phyloP scores from a whole-genome alignment of 1,284 basidiomycete species.

The Caloboletus inedulis region DNA sequence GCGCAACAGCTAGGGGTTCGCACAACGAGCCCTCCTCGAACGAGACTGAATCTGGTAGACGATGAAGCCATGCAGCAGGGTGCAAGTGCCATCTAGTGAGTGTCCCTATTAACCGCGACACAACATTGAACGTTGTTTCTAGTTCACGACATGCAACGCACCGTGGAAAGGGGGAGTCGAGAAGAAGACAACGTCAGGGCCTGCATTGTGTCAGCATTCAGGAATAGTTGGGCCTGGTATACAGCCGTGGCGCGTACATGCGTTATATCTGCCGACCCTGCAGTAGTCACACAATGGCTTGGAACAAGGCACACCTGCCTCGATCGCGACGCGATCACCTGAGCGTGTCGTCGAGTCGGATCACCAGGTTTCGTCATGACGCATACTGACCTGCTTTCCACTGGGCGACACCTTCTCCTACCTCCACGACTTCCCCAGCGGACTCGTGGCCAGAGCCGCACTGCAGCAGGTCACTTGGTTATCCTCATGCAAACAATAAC shows the following conservation, averaged over 20 bases:
- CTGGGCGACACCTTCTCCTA: slow-evolving; percentile 58
- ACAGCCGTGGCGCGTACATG: slow-evolving; percentile 34
- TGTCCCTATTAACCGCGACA: slow-evolving; percentile 41
- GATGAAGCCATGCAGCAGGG: slow-evolving; percentile 63
- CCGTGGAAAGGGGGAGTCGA: slow-evolving; percentile 66
- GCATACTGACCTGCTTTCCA: slow-evolving; percentile 49
- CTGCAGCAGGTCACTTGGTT: slow-evolving; percentile 29
- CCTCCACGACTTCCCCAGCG: slow-evolving; percentile 58
- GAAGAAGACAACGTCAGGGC: slow-evolving; percentile 60
- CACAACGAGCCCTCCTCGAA: slow-evolving; percentile 65
- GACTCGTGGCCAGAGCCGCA: slow-evolving; percentile 66
- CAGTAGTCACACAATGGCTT: slow-evolving; percentile 56
- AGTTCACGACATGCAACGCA: slow-evolving; percentile 16
- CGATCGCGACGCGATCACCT: slow-evolving; percentile 65
- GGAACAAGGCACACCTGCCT: slow-evolving; percentile 61
- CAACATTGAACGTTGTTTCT: not conserved
- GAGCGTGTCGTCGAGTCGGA: not conserved
- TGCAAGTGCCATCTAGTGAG: slow-evolving; percentile 60
- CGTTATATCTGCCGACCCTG: slow-evolving; percentile 59
- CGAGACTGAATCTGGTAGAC: slow-evolving; percentile 53
- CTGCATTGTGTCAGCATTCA: slow-evolving; percentile 20
- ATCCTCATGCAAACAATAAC: not conserved
- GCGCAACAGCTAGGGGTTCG: slow-evolving; percentile 58
- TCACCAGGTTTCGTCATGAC: not conserved
- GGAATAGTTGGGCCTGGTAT: not conserved